A percentile compares a stretch with the other conserved stretches of the same genome.
phyloP scores from a whole-genome alignment of 768 basidiomycete genomes.

The Lactarius evosmus region DNA sequence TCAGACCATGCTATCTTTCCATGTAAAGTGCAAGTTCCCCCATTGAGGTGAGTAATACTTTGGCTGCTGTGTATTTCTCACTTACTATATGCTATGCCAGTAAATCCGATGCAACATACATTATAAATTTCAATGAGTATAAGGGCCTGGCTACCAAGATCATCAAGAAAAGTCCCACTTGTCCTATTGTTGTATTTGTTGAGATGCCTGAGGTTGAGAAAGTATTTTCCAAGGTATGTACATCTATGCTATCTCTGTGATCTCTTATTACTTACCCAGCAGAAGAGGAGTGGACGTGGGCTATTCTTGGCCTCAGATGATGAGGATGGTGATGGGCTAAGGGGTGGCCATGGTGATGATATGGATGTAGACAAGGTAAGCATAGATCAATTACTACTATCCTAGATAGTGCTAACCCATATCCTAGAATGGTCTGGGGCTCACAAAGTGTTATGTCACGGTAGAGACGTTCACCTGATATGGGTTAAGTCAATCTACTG shows the following conservation, averaged over 20 bases:
- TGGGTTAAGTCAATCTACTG: too few species aligned
- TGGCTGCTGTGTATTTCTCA: background rate
- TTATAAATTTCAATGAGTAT: background rate
- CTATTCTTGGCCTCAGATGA: background rate
- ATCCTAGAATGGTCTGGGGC: too few species aligned
- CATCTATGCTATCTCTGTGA: background rate
- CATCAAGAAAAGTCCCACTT: background rate
- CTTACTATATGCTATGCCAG: background rate
- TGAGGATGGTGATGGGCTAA: background rate
- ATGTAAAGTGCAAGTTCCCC: background rate
- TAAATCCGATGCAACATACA: background rate
- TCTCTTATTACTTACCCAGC: background rate
- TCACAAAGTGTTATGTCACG: too few species aligned
- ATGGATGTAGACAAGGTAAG: background rate
- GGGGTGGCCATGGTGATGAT: background rate
- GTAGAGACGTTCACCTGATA: too few species aligned
- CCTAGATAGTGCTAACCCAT: too few species aligned
- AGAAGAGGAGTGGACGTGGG: background rate
- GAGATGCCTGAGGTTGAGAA: background rate
- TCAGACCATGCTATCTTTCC: background rate
- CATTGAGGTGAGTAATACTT: background rate
- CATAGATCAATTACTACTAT: too few species aligned
- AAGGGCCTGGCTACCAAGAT: background rate
- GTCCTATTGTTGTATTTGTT: background rate
- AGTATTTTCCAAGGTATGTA: background rate